Percentiles rank a stretch among this genome's conserved stretches.
Evolutionary conservation across 495 filamentous ascomycete genomes (phyloP).

Genomic region (Aspergillus sclerotiicarbonarius): DNA sequence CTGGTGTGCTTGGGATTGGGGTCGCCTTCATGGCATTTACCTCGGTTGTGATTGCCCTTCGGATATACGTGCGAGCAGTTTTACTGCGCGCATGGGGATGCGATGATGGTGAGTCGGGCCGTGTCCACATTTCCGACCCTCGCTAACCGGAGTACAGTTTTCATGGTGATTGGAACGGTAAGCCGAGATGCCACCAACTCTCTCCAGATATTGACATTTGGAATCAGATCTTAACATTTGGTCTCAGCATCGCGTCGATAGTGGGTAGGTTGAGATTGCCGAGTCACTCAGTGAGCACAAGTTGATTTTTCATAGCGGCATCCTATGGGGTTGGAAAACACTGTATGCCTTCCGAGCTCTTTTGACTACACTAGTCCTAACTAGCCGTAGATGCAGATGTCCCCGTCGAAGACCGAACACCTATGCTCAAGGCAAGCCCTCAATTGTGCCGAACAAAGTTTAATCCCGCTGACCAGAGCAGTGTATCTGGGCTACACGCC

Average conservation of each 20-base stretch:
- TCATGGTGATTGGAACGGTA: constrained; percentile 12
- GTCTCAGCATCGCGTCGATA: constrained; percentile 12
- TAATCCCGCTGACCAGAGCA: not conserved
- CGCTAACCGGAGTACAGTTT: not conserved
- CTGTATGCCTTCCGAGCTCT: not conserved
- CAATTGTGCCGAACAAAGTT: not conserved
- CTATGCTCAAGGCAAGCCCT: constrained; percentile 12
- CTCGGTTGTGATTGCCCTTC: constrained; percentile 6
- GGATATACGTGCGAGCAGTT: constrained; percentile 8
- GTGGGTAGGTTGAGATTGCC: constrained; percentile 1
- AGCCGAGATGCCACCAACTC: not conserved
- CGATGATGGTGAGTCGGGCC: constrained; percentile 9
- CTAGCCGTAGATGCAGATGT: constrained; percentile 4
- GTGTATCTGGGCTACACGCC: constrained; percentile 8
- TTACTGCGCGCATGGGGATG: constrained; percentile 2
- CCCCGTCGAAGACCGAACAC: not conserved
- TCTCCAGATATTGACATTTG: too few species aligned
- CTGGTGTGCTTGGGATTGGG: constrained; percentile 7
- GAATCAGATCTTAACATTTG: constrained; percentile 8
- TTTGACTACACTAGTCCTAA: not conserved
- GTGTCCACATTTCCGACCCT: not conserved
- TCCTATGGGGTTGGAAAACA: constrained; percentile 13
- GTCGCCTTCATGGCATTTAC: constrained; percentile 12
- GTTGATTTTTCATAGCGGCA: not conserved
- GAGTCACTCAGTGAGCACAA: too few species aligned